Evolutionary conservation across 139 green algal genomes (phyloP).

Genomic region (Deuterostichococcus epilithicus): DNA sequence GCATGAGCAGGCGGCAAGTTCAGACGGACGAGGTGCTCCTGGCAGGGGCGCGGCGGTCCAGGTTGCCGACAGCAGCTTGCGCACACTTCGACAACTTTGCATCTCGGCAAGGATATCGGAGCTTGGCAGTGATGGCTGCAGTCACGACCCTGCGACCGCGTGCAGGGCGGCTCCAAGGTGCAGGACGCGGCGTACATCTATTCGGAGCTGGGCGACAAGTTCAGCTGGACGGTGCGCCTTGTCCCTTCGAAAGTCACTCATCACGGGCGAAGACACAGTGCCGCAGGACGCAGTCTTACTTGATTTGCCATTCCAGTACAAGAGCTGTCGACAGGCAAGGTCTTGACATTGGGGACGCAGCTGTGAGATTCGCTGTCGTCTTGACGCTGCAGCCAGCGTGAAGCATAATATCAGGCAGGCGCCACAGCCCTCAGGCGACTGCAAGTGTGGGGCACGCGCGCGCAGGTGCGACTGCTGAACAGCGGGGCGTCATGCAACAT

Average conservation of each 20-base stretch:
- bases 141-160: too few species aligned
- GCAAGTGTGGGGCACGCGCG: background rate
- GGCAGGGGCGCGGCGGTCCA: too few species aligned
- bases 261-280: background rate
- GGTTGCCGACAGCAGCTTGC: too few species aligned
- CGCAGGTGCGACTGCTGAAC: slow-evolving; percentile 75
- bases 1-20: too few species aligned
- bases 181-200: slow-evolving; percentile 96
- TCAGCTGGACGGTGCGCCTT: slow-evolving; percentile 79
- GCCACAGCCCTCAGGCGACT: background rate
- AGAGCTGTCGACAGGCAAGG: background rate
- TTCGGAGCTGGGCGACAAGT: slow-evolving; percentile 93
- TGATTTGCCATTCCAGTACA: background rate
- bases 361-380: slow-evolving; percentile 1
- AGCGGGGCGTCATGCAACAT: slow-evolving; percentile 85
- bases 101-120: too few species aligned
- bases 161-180: slow-evolving; percentile 86
- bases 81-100: too few species aligned
- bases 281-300: background rate
- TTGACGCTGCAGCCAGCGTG: background rate
- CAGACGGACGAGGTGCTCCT: too few species aligned
- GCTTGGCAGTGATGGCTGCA: too few species aligned
- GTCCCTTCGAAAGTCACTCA: background rate
- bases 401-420: background rate
- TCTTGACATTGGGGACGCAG: too few species aligned